Percentiles rank a stretch among this genome's conserved stretches.
Evolutionary conservation across 2,329 filamentous ascomycete genomes (phyloP).

Genomic region (Fusarium beomiforme): DNA sequence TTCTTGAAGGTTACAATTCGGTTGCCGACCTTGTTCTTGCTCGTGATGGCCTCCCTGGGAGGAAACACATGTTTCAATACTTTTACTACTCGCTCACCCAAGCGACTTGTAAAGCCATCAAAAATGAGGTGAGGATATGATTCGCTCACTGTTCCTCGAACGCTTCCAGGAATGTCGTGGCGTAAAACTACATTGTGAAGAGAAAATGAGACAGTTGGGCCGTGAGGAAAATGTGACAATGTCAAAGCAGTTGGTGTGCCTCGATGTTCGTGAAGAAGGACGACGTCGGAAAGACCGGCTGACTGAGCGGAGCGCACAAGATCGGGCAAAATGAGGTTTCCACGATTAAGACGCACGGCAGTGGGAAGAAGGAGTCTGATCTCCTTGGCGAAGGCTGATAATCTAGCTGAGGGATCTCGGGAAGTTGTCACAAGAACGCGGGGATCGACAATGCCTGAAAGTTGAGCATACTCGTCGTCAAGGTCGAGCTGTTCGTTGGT

Average conservation of each 20-base stretch:
- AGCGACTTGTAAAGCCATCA: slow-evolving; percentile 84
- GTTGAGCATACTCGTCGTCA: slow-evolving; percentile 89
- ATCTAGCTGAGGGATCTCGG: slow-evolving; percentile 83
- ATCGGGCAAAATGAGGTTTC: slow-evolving; percentile 87
- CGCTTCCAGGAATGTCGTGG: slow-evolving; percentile 89
- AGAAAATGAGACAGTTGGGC: slow-evolving; percentile 82
- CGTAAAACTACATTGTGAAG: slow-evolving; percentile 93
- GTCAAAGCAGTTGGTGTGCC: slow-evolving; percentile 92
- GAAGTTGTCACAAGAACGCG: slow-evolving; percentile 91
- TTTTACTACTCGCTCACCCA: slow-evolving; percentile 86
- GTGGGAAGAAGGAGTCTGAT: slow-evolving; percentile 86
- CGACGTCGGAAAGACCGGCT: slow-evolving; percentile 82
- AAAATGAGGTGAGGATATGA: slow-evolving; percentile 95
- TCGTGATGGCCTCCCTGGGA: slow-evolving; percentile 79
- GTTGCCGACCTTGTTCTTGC: slow-evolving; percentile 80
- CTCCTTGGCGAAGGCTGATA: slow-evolving; percentile 94
- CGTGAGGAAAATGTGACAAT: slow-evolving; percentile 87
- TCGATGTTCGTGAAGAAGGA: slow-evolving; percentile 91
- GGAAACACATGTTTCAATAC: slow-evolving; percentile 95
- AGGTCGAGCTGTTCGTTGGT: slow-evolving; percentile 76
- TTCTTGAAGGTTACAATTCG: slow-evolving; percentile 95
- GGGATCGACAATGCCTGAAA: slow-evolving; percentile 92
- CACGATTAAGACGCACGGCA: slow-evolving; percentile 87
- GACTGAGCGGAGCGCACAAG: slow-evolving; percentile 84
- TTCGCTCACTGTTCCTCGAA: slow-evolving; percentile 89